Conservation (phyloP, 148 eudicot genomes). For the Talinum fruticosum region DNA sequence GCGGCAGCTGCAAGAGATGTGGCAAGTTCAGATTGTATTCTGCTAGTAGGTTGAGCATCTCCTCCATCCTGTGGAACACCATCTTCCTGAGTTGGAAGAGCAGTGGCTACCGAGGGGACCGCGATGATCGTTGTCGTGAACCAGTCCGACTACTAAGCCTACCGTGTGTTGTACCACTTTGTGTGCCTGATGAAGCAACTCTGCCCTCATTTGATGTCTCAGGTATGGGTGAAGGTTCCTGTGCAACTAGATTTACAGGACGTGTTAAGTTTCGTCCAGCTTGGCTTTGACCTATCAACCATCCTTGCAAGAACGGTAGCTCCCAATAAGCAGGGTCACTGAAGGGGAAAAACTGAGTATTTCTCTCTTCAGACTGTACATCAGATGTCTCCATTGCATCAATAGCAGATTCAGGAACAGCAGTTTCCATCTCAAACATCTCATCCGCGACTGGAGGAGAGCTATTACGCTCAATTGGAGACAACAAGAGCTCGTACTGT, state of each 20-base stretch:
- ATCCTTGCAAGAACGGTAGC: constrained; percentile 90
- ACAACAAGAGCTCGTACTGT: constrained; percentile 82
- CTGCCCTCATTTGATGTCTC: constrained; percentile 37
- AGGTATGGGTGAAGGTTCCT: constrained; percentile 38
- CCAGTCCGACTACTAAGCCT: constrained; percentile 46
- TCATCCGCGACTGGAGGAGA: constrained; percentile 49
- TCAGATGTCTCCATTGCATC: constrained; percentile 73
- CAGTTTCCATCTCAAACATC: constrained; percentile 42
- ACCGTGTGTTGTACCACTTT: constrained; percentile 32
- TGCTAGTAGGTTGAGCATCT: constrained; percentile 57
- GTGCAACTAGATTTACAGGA: constrained; percentile 41
- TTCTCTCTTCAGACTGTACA: constrained; percentile 59
- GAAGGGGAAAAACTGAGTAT: constrained; percentile 65
- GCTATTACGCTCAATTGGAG: constrained; percentile 60
- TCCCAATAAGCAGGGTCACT: constrained; percentile 84
- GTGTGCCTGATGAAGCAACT: constrained; percentile 28
- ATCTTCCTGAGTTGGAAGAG: constrained; percentile 40
- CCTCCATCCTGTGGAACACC: constrained; percentile 38
- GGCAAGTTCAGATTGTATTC: constrained; percentile 82
- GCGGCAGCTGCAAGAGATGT: constrained; percentile 89
- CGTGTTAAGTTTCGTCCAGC: constrained; percentile 65
- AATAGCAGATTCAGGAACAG: constrained; percentile 34
- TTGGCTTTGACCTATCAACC: constrained; percentile 96
- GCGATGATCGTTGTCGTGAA: constrained; percentile 49
- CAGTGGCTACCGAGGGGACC: constrained; percentile 35